phyloP scores from a whole-genome alignment of 768 basidiomycete species.

The Phanerochaete carnosa region DNA sequence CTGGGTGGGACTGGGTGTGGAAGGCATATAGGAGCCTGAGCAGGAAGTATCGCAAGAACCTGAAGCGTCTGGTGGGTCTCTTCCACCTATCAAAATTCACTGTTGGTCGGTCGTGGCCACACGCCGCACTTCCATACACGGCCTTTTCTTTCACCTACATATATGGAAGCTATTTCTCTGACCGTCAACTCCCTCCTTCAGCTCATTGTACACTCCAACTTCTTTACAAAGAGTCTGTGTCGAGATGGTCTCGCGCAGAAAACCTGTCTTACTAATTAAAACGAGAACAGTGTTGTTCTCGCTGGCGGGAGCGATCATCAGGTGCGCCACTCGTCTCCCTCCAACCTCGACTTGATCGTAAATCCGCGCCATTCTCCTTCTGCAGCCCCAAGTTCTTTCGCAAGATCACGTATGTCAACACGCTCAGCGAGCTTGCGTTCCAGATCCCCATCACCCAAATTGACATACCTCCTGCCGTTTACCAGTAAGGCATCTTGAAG shows the following conservation, averaged over 20 bases:
- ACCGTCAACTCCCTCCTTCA: slow-evolving; percentile 24
- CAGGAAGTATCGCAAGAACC: slow-evolving; percentile 83
- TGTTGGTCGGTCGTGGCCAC: background rate
- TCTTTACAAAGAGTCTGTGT: slow-evolving; percentile 79
- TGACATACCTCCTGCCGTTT: slow-evolving; percentile 78
- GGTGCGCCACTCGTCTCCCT: slow-evolving; percentile 36
- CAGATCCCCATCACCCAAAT: slow-evolving; percentile 85
- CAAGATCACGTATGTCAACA: slow-evolving; percentile 74
- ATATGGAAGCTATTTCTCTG: background rate
- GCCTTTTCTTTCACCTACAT: background rate
- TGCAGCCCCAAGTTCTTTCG: slow-evolving; percentile 84
- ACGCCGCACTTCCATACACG: background rate
- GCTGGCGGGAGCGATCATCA: slow-evolving; percentile 83
- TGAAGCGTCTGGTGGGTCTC: slow-evolving; percentile 70
- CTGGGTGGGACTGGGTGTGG: slow-evolving; percentile 91
- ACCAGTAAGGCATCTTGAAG: slow-evolving; percentile 50
- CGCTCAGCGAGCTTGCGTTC: slow-evolving; percentile 73
- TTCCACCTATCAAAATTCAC: background rate
- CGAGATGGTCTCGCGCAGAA: background rate
- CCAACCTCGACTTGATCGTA: background rate
- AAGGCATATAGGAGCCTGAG: slow-evolving; percentile 80
- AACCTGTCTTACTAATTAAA: background rate
- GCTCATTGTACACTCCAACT: slow-evolving; percentile 86
- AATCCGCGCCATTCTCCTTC: background rate
- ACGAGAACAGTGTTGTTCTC: slow-evolving; percentile 74